Conservation (phyloP, 306 rosid genomes). For the Rosa persica region DNA sequence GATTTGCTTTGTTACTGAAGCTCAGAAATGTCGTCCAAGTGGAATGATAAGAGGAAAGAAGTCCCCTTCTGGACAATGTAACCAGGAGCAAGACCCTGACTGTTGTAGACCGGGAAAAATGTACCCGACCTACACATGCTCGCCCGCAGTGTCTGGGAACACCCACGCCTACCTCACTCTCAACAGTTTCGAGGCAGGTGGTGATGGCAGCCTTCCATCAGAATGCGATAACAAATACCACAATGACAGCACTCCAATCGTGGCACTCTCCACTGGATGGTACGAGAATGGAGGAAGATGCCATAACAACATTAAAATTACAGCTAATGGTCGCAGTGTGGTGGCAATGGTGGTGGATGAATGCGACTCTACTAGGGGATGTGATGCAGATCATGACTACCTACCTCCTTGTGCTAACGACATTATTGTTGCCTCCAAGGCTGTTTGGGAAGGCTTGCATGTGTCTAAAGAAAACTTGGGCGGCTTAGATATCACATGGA, state of each 20-base stretch:
- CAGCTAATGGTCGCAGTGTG: slow-evolving; percentile 44
- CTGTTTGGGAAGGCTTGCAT: slow-evolving; percentile 31
- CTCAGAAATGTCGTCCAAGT: slow-evolving; percentile 17
- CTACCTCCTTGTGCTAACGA: slow-evolving; percentile 45
- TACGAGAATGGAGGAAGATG: slow-evolving; percentile 42
- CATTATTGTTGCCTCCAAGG: slow-evolving; percentile 39
- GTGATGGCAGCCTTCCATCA: slow-evolving; percentile 47
- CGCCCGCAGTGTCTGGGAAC: slow-evolving; percentile 20
- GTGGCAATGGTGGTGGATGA: slow-evolving; percentile 57
- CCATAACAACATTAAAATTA: slow-evolving; percentile 24
- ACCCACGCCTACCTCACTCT: slow-evolving; percentile 49
- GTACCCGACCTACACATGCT: slow-evolving; percentile 40
- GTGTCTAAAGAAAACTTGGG: slow-evolving; percentile 17
- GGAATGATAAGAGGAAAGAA: slow-evolving; percentile 18
- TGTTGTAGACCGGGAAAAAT: slow-evolving; percentile 35
- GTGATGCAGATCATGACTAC: slow-evolving; percentile 40
- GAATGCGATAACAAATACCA: slow-evolving; percentile 47
- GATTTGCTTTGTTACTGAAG: neutral
- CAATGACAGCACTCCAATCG: slow-evolving; percentile 33
- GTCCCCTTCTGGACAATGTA: slow-evolving; percentile 41
- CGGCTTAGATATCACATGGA: neutral
- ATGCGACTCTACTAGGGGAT: slow-evolving; percentile 54
- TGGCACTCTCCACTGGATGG: slow-evolving; percentile 53
- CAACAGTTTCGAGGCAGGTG: slow-evolving; percentile 42
- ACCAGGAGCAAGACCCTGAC: slow-evolving; percentile 39